A percentile compares a stretch with the other conserved stretches of the same genome.
phyloP scores from a whole-genome alignment of 352 stramenopile genomes.

The Phytophthora nicotianae region DNA sequence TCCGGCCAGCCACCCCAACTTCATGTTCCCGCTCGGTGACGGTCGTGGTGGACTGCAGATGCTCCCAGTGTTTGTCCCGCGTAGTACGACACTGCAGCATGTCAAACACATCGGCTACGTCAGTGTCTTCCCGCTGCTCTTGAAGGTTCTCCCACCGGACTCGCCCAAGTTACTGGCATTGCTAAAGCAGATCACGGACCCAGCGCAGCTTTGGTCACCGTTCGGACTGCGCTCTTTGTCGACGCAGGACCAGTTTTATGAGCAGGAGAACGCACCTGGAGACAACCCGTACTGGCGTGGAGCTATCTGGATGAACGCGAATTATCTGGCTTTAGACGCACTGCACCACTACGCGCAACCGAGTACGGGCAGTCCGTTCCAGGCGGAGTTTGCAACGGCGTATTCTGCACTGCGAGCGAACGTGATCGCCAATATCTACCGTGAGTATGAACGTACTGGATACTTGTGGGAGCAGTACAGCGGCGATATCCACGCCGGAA shows the following conservation, averaged over 20 bases:
- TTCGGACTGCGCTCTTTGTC: constrained; percentile 90
- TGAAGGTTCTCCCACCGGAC: constrained; percentile 72
- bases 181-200: constrained; percentile 62
- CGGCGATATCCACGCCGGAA: constrained; percentile 52
- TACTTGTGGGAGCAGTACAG: constrained; percentile 96
- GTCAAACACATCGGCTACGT: constrained; percentile 90
- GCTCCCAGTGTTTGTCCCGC: constrained; percentile 72
- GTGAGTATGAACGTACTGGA: constrained; percentile 87
- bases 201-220: constrained; percentile 74
- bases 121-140: constrained; percentile 84
- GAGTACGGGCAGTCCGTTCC: constrained; percentile 47
- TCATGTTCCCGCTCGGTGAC: constrained; percentile 82
- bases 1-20: constrained; percentile 64
- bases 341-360: constrained; percentile 77
- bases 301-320: constrained; percentile 94
- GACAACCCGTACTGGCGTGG: constrained; percentile 94
- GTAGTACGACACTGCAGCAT: constrained; percentile 66
- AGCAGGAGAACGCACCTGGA: constrained; percentile 88
- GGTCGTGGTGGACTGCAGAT: constrained; percentile 75
- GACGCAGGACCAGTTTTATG: constrained; percentile 84
- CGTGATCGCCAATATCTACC: constrained; percentile 67
- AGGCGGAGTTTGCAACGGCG: constrained; percentile 39
- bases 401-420: constrained; percentile 65
- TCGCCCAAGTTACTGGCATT: constrained; percentile 68
- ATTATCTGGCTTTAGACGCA: constrained; percentile 91